Evolutionary conservation across 1,284 basidiomycete species (phyloP).

Genomic region (Cryptococcus sp.): DNA sequence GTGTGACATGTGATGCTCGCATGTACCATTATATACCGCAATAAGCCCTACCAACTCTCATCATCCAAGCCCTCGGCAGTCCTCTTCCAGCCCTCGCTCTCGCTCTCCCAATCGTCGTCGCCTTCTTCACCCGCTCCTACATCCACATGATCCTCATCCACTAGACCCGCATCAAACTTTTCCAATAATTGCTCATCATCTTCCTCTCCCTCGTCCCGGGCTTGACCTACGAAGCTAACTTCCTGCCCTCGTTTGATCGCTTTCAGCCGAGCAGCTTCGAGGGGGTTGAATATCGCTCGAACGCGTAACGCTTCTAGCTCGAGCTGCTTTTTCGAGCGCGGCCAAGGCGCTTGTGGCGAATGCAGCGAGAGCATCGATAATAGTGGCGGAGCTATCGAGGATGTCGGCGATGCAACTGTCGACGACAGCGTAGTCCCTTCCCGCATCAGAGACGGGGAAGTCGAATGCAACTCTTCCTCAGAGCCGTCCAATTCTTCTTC

Average conservation of each 20-base stretch:
- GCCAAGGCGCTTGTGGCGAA: conserved; percentile 29
- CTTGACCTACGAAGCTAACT: conserved; percentile 32
- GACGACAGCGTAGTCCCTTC: conserved; percentile 11
- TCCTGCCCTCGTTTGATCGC: conserved; percentile 42
- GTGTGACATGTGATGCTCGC: too few species aligned
- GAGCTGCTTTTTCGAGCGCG: conserved; percentile 4
- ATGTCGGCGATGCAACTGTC: background rate
- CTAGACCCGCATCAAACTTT: conserved; percentile 5
- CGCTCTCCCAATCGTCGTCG: conserved; percentile 41
- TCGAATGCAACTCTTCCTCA: background rate
- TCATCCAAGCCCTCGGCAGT: conserved; percentile 20
- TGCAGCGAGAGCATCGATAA: conserved; percentile 20
- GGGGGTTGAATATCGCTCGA: conserved; percentile 43
- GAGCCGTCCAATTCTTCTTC: conserved; percentile 7
- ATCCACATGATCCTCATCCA: conserved; percentile 3
- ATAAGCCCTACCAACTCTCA: conserved; percentile 5
- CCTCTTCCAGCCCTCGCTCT: conserved; percentile 40
- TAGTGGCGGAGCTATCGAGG: conserved; percentile 5
- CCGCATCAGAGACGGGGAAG: conserved; percentile 1
- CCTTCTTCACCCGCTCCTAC: conserved; percentile 17
- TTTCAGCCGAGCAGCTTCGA: conserved; percentile 27
- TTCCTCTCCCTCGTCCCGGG: conserved; percentile 12
- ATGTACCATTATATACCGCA: background rate
- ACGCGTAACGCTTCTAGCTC: conserved; percentile 34
- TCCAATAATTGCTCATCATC: conserved; percentile 16